Percentiles rank a stretch among this genome's conserved stretches.
phyloP scores from a whole-genome alignment of 2,329 filamentous ascomycete genomes.

The Zymoseptoria pseudotritici region DNA sequence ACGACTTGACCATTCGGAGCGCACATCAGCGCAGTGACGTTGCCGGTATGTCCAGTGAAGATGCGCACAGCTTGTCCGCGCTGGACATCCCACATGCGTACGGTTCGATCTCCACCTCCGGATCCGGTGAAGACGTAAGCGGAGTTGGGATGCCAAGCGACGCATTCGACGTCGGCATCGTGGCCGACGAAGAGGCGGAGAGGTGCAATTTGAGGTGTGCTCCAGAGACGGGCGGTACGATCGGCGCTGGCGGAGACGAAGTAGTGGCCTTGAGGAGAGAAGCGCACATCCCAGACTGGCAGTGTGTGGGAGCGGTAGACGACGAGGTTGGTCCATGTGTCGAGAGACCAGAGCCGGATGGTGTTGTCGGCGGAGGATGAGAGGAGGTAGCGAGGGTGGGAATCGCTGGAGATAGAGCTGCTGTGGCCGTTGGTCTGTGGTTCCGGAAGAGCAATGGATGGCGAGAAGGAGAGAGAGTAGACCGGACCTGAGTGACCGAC shows the following conservation, averaged over 20 bases:
- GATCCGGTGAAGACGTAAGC: constrained; percentile 90
- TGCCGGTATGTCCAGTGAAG: constrained; percentile 84
- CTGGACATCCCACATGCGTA: constrained; percentile 94
- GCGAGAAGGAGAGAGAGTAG: constrained; percentile 83
- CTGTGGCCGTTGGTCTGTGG: constrained; percentile 31
- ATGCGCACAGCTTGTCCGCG: constrained; percentile 82
- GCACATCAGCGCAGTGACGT: constrained; percentile 77
- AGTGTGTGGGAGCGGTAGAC: constrained; percentile 90
- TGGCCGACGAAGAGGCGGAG: constrained; percentile 86
- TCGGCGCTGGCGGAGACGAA: constrained; percentile 84
- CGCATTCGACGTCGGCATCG: constrained; percentile 81
- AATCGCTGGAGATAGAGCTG: constrained; percentile 34
- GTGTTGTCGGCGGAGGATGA: constrained; percentile 84
- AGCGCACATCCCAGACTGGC: constrained; percentile 79
- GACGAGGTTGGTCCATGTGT: constrained; percentile 85
- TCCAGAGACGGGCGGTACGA: constrained; percentile 84
- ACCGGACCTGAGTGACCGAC: constrained; percentile 88
- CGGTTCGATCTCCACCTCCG: constrained; percentile 68
- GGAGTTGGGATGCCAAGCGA: constrained; percentile 93
- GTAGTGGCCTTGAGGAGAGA: constrained; percentile 92
- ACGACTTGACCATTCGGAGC: constrained; percentile 81
- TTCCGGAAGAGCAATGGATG: constrained; percentile 46
- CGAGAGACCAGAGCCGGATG: constrained; percentile 85
- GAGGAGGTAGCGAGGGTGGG: constrained; percentile 66
- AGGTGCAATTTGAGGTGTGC: constrained; percentile 84